Percentiles rank a stretch among this genome's conserved stretches.
Evolutionary conservation across 306 rosid genomes (phyloP).

Genomic region (Cucumis sativus): DNA sequence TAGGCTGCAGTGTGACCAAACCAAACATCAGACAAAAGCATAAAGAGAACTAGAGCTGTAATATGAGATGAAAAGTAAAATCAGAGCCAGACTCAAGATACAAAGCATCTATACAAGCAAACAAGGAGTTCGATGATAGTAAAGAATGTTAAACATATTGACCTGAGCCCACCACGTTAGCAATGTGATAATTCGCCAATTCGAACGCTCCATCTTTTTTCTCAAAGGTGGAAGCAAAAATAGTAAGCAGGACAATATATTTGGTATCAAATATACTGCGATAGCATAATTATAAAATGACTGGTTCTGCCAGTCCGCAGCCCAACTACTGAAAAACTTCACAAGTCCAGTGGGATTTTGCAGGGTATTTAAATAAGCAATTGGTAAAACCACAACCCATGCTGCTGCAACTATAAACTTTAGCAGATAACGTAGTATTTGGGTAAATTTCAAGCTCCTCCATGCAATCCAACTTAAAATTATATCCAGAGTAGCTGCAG

Average conservation of each 20-base stretch:
- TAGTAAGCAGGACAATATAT: conserved; percentile 51
- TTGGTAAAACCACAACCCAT: conserved; percentile 81
- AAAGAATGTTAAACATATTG: conserved; percentile 19
- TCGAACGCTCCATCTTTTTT: conserved; percentile 69
- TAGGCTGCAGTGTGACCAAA: conserved; percentile 61
- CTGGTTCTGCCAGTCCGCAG: conserved; percentile 58
- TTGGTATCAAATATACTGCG: conserved; percentile 62
- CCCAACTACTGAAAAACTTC: conserved; percentile 76
- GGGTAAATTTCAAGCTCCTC: conserved; percentile 78
- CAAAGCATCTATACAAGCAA: not conserved
- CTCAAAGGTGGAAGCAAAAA: conserved; percentile 88
- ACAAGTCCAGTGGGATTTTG: conserved; percentile 68
- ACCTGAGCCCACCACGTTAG: conserved; percentile 99
- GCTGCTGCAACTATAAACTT: conserved; percentile 72
- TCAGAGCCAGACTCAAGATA: not conserved
- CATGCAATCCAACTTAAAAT: conserved; percentile 71
- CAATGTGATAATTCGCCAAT: conserved; percentile 47
- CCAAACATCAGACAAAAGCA: conserved; percentile 10
- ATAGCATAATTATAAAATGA: conserved; percentile 61
- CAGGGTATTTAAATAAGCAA: conserved; percentile 61
- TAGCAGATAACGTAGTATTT: conserved; percentile 71
- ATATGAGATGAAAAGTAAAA: not conserved
- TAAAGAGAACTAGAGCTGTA: conserved; percentile 1
- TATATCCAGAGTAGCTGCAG: conserved; percentile 74
- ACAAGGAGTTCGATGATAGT: conserved; percentile 1